phyloP scores from a whole-genome alignment of 2,329 filamentous ascomycete species.

The Kalmusia sp. region DNA sequence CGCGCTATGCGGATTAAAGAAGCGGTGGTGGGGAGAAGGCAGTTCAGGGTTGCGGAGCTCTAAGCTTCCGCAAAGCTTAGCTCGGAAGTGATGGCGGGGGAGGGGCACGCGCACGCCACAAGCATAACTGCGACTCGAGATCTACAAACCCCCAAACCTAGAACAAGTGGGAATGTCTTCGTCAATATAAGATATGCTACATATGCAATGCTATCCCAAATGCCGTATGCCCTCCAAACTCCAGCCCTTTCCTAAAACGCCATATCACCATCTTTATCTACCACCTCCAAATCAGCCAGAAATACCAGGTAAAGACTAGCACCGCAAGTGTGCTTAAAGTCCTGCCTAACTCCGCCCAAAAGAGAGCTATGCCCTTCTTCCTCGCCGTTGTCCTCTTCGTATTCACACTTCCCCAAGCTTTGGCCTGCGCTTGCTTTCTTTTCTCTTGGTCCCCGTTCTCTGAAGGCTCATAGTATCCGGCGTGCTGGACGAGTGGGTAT shows the following conservation, averaged over 20 bases:
- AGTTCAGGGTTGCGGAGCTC: neutral
- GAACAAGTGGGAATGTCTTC: neutral
- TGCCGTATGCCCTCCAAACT: neutral
- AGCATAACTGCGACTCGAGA: no score
- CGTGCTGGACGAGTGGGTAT: constrained; percentile 50
- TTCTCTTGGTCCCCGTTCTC: constrained; percentile 18
- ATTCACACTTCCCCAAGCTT: constrained; percentile 36
- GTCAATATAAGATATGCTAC: neutral
- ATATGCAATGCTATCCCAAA: constrained; percentile 2
- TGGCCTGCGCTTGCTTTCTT: constrained; percentile 34
- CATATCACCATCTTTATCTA: constrained; percentile 38
- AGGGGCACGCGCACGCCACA: neutral
- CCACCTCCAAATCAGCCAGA: constrained; percentile 70
- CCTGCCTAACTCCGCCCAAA: constrained; percentile 67
- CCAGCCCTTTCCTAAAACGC: neutral
- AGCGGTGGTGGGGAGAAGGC: neutral
- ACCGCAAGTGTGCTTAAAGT: constrained; percentile 68
- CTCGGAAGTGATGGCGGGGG: constrained; percentile 1
- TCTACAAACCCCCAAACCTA: neutral
- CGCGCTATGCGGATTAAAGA: neutral
- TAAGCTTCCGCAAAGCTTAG: constrained; percentile 2
- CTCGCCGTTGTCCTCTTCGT: constrained; percentile 40
- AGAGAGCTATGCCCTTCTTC: constrained; percentile 52
- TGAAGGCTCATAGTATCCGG: constrained; percentile 46
- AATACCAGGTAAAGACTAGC: constrained; percentile 70